Evolutionary conservation across 768 basidiomycete species (phyloP).

Genomic region (Boletus reticulatus): DNA sequence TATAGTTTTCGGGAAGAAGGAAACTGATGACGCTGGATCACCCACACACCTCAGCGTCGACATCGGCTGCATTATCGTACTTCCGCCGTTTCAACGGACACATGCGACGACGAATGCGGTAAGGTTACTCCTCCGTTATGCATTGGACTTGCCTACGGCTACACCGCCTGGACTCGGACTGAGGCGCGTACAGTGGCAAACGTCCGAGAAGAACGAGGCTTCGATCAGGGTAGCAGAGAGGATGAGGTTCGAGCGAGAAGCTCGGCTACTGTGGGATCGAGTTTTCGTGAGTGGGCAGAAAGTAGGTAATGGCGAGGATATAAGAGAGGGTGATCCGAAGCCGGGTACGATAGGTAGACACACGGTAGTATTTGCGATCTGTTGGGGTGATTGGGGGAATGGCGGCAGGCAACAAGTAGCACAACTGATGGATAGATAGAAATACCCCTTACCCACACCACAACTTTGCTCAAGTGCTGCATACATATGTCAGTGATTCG

Average conservation of each 20-base stretch:
- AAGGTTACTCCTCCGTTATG: conserved; percentile 50
- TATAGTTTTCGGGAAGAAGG: no score
- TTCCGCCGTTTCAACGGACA: conserved; percentile 60
- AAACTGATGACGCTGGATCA: conserved; percentile 23
- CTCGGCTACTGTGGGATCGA: conserved; percentile 51
- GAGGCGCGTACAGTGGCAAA: conserved; percentile 61
- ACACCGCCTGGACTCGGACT: conserved; percentile 46
- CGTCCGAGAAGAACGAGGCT: conserved; percentile 45
- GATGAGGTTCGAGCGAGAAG: conserved; percentile 61
- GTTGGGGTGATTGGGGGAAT: conserved; percentile 39
- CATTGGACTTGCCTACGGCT: conserved; percentile 38
- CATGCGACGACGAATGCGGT: conserved; percentile 58
- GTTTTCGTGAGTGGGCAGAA: conserved; percentile 41
- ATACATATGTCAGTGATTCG: neutral
- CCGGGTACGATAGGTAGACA: conserved; percentile 33
- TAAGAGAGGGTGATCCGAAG: conserved; percentile 31
- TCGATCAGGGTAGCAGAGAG: conserved; percentile 53
- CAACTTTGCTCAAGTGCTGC: neutral
- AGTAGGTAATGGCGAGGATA: conserved; percentile 32
- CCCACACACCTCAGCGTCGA: conserved; percentile 45
- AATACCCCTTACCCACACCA: neutral
- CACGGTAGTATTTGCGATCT: conserved; percentile 37
- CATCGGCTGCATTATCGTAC: conserved; percentile 52
- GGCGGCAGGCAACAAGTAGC: conserved; percentile 7
- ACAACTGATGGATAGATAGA: conserved; percentile 8